A percentile compares a stretch with the other conserved stretches of the same genome.
phyloP scores from a whole-genome alignment of 2,329 filamentous ascomycete species.

The Bretziella fagacearum region DNA sequence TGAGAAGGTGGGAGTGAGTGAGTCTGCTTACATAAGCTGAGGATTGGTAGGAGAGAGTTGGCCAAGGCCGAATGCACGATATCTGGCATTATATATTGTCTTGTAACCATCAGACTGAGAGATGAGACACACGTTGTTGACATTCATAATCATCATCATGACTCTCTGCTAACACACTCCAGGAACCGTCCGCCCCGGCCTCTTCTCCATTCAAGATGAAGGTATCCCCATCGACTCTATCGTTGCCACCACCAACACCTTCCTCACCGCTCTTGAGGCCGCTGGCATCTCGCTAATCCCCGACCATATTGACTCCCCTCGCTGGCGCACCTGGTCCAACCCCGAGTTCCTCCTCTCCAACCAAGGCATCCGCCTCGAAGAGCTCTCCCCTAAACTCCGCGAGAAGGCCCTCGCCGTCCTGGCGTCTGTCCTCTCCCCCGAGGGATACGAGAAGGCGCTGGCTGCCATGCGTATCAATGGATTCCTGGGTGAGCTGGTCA shows the following conservation, averaged over 20 bases:
- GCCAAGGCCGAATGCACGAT: no score
- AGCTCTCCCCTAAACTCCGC: slow-evolving; percentile 28
- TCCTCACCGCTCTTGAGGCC: slow-evolving; percentile 29
- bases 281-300: slow-evolving; percentile 18
- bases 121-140: no score
- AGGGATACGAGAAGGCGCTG: slow-evolving; percentile 54
- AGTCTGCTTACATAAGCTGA: background rate
- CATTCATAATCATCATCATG: no score
- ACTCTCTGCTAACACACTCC: slow-evolving; percentile 6
- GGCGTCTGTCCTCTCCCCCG: slow-evolving; percentile 41
- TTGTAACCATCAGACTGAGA: no score
- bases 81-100: no score
- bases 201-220: slow-evolving; percentile 47
- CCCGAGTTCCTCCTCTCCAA: slow-evolving; percentile 54
- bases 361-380: slow-evolving; percentile 55
- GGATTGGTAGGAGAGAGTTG: no score
- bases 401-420: slow-evolving; percentile 39
- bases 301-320: slow-evolving; percentile 50
- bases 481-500: slow-evolving; percentile 53
- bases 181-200: slow-evolving; percentile 33
- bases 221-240: slow-evolving; percentile 41
- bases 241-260: slow-evolving; percentile 30
- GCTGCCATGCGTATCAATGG: slow-evolving; percentile 58
- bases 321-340: slow-evolving; percentile 57
- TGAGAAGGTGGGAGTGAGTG: background rate